These are phyloP conservation scores for Pichia sp. DNA, from an alignment of 1,139 yeast species.

Conservation along the genomic window DNA sequence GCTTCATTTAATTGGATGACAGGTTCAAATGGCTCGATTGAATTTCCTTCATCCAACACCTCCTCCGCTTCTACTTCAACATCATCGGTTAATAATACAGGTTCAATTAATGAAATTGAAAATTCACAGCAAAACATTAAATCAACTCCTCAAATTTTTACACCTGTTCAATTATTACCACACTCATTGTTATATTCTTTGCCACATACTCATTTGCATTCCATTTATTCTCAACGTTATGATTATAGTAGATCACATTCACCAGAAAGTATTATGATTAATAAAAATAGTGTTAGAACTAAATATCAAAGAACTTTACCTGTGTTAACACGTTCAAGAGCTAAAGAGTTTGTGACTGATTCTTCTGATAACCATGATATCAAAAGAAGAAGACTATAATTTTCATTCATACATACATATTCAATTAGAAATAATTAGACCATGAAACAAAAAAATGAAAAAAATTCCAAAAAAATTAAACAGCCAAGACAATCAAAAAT, in stretches of 20 bases:
- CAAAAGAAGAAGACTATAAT: not conserved
- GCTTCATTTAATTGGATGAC: slow-evolving; percentile 12
- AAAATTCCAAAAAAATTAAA: not conserved
- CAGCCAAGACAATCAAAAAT: not conserved
- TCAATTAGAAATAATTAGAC: not conserved
- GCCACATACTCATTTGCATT: slow-evolving; percentile 2
- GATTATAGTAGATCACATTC: slow-evolving; percentile 8
- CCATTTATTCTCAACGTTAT: slow-evolving; percentile 8
- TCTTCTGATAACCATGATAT: not conserved
- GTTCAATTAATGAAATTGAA: not conserved
- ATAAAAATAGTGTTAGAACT: slow-evolving; percentile 7
- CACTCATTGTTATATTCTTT: slow-evolving; percentile 8
- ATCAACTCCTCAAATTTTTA: slow-evolving; percentile 16
- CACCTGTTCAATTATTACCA: slow-evolving; percentile 22
- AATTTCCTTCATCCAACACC: not conserved
- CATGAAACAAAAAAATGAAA: not conserved
- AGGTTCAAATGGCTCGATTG: not conserved
- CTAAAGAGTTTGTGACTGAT: slow-evolving; percentile 6
- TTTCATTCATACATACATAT: not conserved
- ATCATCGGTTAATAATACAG: slow-evolving; percentile 3
- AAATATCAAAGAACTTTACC: slow-evolving; percentile 15
- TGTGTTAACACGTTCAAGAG: slow-evolving; percentile 18
- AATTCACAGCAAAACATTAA: slow-evolving; percentile 6
- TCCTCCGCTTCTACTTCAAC: not conserved
- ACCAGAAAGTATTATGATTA: slow-evolving; percentile 5